phyloP scores from a whole-genome alignment of 352 stramenopile species.

The Pythium insidiosum region DNA sequence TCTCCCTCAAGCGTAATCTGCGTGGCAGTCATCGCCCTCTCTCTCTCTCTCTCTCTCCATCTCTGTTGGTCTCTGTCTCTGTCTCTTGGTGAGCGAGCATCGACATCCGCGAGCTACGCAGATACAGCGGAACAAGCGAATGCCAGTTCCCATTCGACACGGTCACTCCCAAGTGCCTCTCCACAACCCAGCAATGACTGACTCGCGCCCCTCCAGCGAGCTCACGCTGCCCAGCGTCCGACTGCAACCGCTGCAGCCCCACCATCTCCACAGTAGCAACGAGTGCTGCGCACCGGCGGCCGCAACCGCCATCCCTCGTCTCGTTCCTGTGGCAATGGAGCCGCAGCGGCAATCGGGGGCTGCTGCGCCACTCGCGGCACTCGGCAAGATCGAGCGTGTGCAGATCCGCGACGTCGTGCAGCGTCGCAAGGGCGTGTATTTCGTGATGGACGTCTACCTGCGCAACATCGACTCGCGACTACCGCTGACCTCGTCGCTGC shows the following conservation, averaged over 20 bases:
- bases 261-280: neutral
- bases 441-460: slow-evolving; percentile 47
- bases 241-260: neutral
- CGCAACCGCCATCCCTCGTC: neutral
- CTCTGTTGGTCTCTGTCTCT: too few relatives aligned
- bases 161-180: too few relatives aligned
- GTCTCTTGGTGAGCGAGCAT: too few relatives aligned
- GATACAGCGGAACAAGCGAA: too few relatives aligned
- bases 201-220: too few relatives aligned
- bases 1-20: too few relatives aligned
- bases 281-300: neutral
- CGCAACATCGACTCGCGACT: slow-evolving; percentile 23
- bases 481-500: slow-evolving; percentile 11
- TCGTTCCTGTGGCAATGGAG: slow-evolving; percentile 20
- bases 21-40: too few relatives aligned
- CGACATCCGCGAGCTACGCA: too few relatives aligned
- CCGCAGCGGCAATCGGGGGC: slow-evolving; percentile 45
- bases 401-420: slow-evolving; percentile 36
- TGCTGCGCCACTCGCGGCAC: slow-evolving; percentile 39
- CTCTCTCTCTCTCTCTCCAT: too few relatives aligned
- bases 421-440: slow-evolving; percentile 37
- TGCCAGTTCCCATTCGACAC: too few relatives aligned
- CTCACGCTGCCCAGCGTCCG: too few relatives aligned
- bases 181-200: too few relatives aligned
- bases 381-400: slow-evolving; percentile 41